Percentiles rank a stretch among this genome's conserved stretches.
phyloP scores from a whole-genome alignment of 169 alveolate species.

The Babesia ovata region DNA sequence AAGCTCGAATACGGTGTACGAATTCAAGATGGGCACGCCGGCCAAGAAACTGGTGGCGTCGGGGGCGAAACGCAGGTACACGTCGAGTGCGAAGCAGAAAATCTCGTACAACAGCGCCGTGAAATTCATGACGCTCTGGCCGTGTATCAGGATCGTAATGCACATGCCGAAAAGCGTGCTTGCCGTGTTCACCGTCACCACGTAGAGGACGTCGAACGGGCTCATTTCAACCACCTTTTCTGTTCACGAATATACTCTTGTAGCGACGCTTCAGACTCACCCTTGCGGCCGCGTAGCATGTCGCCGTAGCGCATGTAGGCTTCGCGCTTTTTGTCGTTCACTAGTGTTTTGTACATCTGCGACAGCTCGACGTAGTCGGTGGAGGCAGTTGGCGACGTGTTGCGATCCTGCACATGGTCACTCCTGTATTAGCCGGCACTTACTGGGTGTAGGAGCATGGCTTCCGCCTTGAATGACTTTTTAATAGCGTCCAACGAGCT shows the following conservation, averaged over 20 bases:
- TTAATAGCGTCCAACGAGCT: conserved; percentile 89
- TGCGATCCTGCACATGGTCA: conserved; percentile 48
- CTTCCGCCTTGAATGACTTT: conserved; percentile 90
- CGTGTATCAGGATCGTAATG: conserved; percentile 31
- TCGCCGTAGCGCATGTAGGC: conserved; percentile 47
- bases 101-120: conserved; percentile 44
- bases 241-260: background rate
- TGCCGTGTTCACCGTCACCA: conserved; percentile 40
- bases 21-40: conserved; percentile 41
- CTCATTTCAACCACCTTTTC: conserved; percentile 28
- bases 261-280: conserved; percentile 10
- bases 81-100: conserved; percentile 46
- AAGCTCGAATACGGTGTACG: conserved; percentile 52
- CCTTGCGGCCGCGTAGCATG: conserved; percentile 9
- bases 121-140: conserved; percentile 22
- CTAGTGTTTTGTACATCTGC: conserved; percentile 38
- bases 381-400: conserved; percentile 32
- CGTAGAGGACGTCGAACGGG: conserved; percentile 41
- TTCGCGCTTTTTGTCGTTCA: conserved; percentile 34
- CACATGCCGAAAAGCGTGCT: conserved; percentile 25
- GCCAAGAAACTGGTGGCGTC: conserved; percentile 21
- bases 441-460: conserved; percentile 63
- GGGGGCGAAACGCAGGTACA: conserved; percentile 50
- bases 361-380: conserved; percentile 34
- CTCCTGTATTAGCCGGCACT: background rate